phyloP scores from a whole-genome alignment of 2,329 filamentous ascomycete species.

The Fusarium anthophilum region DNA sequence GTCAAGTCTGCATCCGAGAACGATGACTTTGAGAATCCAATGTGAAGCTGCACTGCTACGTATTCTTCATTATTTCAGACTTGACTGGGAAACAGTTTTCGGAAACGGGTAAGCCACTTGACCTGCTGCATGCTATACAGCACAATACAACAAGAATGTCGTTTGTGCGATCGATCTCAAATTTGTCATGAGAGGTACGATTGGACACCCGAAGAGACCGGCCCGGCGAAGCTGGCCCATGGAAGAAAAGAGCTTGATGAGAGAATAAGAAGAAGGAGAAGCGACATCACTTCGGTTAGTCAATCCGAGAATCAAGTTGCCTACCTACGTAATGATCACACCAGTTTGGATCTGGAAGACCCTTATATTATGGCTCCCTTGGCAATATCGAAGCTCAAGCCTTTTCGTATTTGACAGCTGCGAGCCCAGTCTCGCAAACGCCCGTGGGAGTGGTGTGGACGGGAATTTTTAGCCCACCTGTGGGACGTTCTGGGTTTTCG shows the following conservation, averaged over 20 bases:
- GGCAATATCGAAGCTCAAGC: not conserved
- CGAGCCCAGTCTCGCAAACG: not conserved
- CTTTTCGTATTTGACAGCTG: slow-evolving; percentile 2
- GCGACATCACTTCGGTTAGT: not conserved
- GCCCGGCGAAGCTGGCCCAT: not conserved
- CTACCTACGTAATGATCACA: not conserved
- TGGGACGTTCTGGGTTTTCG: slow-evolving; percentile 9
- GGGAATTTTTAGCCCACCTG: slow-evolving; percentile 17
- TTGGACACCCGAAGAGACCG: not conserved
- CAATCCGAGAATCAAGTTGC: not conserved
- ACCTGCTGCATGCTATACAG: not conserved
- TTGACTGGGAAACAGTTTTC: not conserved
- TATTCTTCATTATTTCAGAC: not conserved
- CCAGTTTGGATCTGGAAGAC: not conserved
- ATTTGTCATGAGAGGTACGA: not conserved
- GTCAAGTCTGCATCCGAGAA: not conserved
- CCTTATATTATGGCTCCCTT: not conserved
- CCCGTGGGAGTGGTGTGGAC: not conserved
- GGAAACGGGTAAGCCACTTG: not conserved
- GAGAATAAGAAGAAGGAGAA: not conserved
- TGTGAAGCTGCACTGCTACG: not conserved
- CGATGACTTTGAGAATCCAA: not conserved
- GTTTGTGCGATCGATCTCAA: not conserved
- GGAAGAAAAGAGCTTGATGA: not conserved
- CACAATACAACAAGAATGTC: not conserved